A percentile compares a stretch with the other conserved stretches of the same genome.
Conservation (phyloP, 352 stramenopile species). For the Globisporangium radiosum region DNA sequence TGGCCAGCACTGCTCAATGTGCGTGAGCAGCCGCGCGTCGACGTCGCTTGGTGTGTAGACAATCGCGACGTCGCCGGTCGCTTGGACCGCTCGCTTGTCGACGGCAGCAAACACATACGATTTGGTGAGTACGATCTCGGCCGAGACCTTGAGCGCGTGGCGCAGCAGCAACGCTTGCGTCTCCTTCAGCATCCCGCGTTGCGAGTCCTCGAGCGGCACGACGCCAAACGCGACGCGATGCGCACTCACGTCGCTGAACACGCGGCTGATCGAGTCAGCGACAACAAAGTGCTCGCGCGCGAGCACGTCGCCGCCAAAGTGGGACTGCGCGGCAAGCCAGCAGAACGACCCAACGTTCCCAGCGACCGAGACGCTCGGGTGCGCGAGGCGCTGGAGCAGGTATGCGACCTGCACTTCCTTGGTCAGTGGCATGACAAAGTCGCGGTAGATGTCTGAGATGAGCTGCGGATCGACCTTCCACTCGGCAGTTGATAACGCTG, state of each 20-base stretch:
- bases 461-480: slow-evolving; percentile 95
- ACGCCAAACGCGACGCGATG: slow-evolving; percentile 83
- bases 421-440: slow-evolving; percentile 98
- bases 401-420: slow-evolving; percentile 98
- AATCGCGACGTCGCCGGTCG: slow-evolving; percentile 35
- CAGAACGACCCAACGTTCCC: slow-evolving; percentile 69
- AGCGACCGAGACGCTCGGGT: slow-evolving; percentile 68
- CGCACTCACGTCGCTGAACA: slow-evolving; percentile 73
- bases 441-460: slow-evolving; percentile 95
- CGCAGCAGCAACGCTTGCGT: slow-evolving; percentile 69
- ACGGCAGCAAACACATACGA: slow-evolving; percentile 67
- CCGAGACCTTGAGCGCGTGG: slow-evolving; percentile 71
- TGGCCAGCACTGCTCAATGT: slow-evolving; percentile 71
- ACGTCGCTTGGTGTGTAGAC: slow-evolving; percentile 58
- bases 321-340: slow-evolving; percentile 59
- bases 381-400: slow-evolving; percentile 75
- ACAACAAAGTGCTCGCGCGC: slow-evolving; percentile 45
- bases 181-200: slow-evolving; percentile 80
- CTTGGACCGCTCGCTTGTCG: slow-evolving; percentile 32
- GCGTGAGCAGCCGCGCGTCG: slow-evolving; percentile 40
- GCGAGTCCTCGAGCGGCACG: slow-evolving; percentile 83
- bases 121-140: slow-evolving; percentile 64
- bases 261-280: slow-evolving; percentile 57
- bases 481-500: slow-evolving; percentile 22
- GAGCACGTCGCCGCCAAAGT: slow-evolving; percentile 50